A percentile compares a stretch with the other conserved stretches of the same genome.
These are phyloP conservation scores for Trichoderma sp. DNA, from an alignment of 2,329 filamentous ascomycete genomes.

Conservation along the genomic window DNA sequence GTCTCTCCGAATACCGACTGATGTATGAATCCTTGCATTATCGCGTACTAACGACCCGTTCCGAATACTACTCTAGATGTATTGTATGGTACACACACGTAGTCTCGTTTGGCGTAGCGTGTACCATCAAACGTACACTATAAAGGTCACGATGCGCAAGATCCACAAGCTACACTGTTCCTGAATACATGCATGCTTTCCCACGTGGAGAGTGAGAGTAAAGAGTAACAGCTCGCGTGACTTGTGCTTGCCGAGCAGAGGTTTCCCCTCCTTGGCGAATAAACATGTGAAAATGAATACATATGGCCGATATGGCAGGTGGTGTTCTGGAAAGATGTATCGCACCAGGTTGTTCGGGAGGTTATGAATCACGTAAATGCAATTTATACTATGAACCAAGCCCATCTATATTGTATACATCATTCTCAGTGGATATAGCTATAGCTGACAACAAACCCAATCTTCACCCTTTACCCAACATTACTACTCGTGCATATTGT, in stretches of 20 bases:
- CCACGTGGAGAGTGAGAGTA: not conserved
- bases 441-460: not conserved
- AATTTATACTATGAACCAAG: not conserved
- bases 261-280: not conserved
- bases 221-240: not conserved
- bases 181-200: not conserved
- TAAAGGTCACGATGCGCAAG: not conserved
- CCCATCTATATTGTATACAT: not conserved
- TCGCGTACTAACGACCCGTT: not conserved
- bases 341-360: not conserved
- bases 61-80: not conserved
- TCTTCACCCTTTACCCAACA: not conserved
- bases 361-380: not conserved
- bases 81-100: not conserved
- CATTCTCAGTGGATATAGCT: not conserved
- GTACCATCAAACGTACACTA: not conserved
- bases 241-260: not conserved
- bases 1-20: not conserved
- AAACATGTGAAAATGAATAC: not conserved
- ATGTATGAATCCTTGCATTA: not conserved
- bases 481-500: not conserved
- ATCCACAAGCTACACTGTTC: not conserved
- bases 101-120: not conserved
- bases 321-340: not conserved
- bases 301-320: not conserved